Evolutionary conservation across 495 filamentous ascomycete genomes (phyloP).

Genomic region (Tuber calosporum): DNA sequence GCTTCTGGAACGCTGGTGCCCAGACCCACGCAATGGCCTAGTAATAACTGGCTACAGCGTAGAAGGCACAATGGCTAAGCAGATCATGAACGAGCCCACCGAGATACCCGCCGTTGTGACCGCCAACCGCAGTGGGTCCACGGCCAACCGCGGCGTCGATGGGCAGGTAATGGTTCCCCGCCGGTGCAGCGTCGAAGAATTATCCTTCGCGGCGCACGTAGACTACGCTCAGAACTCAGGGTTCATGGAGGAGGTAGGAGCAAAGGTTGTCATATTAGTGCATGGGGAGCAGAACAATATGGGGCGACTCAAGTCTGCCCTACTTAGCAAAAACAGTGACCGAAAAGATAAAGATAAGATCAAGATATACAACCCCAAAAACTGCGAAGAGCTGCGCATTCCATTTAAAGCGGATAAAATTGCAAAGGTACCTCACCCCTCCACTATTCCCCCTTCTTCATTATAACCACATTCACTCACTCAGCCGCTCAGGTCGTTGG

Average conservation of each 20-base stretch:
- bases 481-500: conserved; percentile 60
- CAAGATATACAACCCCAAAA: conserved; percentile 86
- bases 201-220: conserved; percentile 91
- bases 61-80: conserved; percentile 96
- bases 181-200: conserved; percentile 83
- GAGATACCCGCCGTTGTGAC: conserved; percentile 90
- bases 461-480: neutral
- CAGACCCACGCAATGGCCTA: conserved; percentile 87
- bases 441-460: neutral
- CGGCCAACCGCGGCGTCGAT: conserved; percentile 49
- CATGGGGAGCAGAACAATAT: conserved; percentile 97
- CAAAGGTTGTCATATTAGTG: conserved; percentile 93
- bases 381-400: conserved; percentile 91
- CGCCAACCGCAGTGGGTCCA: conserved; percentile 47
- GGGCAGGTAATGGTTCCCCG: conserved; percentile 85
- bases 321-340: conserved; percentile 78
- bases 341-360: conserved; percentile 69
- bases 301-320: conserved; percentile 89
- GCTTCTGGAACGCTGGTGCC: conserved; percentile 89
- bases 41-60: conserved; percentile 97
- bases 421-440: conserved; percentile 52
- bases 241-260: conserved; percentile 86
- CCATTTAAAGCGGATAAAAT: conserved; percentile 94
- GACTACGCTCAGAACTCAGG: conserved; percentile 91
- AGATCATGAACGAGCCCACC: conserved; percentile 85